These are phyloP conservation scores for Sphenostylis stenocarpa DNA, from an alignment of 306 rosid genomes.

Conservation along the genomic window DNA sequence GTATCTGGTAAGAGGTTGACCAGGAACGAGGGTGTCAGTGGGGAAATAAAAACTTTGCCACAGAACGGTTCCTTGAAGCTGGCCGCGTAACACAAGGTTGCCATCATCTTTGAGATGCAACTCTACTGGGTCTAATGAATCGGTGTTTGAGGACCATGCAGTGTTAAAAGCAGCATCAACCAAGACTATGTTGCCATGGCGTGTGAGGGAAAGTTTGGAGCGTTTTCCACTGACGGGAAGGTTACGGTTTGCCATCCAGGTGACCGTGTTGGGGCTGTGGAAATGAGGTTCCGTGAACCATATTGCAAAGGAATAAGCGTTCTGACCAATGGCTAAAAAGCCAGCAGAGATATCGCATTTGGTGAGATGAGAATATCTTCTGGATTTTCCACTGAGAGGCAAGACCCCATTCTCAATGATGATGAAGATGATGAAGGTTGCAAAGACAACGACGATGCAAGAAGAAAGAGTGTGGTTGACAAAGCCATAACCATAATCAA, in stretches of 20 bases:
- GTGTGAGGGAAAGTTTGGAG: constrained; percentile 40
- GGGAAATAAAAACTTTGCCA: constrained; percentile 58
- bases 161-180: constrained; percentile 5
- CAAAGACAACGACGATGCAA: not conserved
- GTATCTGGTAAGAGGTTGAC: constrained; percentile 30
- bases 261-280: not conserved
- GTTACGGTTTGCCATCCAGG: constrained; percentile 54
- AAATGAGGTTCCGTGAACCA: constrained; percentile 20
- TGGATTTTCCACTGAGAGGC: constrained; percentile 29
- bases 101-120: constrained; percentile 38
- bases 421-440: not conserved
- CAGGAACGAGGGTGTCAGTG: constrained; percentile 49
- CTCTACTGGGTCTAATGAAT: not conserved
- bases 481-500: not conserved
- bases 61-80: not conserved
- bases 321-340: not conserved
- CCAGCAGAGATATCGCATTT: constrained; percentile 33
- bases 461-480: not conserved
- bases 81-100: constrained; percentile 42
- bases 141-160: not conserved
- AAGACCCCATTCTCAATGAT: not conserved
- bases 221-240: constrained; percentile 44
- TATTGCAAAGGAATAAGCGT: constrained; percentile 26
- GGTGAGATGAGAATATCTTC: constrained; percentile 19
- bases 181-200: constrained; percentile 28